phyloP scores from a whole-genome alignment of 2,329 filamentous ascomycete species.

The Sarocladium oryzae region DNA sequence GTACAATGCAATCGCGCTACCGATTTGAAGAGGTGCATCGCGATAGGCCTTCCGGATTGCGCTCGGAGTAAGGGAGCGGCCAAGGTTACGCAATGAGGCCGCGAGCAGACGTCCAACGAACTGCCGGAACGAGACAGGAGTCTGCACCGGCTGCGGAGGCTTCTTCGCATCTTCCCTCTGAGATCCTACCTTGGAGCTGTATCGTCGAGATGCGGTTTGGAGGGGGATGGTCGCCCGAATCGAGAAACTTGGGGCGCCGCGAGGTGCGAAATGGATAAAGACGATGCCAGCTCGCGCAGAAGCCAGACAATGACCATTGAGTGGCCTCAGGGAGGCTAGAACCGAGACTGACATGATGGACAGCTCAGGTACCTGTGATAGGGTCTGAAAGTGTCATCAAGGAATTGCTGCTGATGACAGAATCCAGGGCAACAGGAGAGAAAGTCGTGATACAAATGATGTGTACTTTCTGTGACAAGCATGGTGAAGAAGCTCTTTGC shows the following conservation, averaged over 20 bases:
- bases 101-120: constrained; percentile 23
- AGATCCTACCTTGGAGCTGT: constrained; percentile 10
- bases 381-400: not conserved
- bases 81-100: constrained; percentile 28
- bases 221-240: constrained; percentile 24
- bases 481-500: no score
- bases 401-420: not conserved
- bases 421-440: no score
- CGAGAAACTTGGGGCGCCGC: constrained; percentile 19
- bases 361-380: not conserved
- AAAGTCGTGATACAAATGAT: constrained; percentile 1
- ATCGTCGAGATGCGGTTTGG: constrained; percentile 11
- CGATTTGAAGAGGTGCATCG: constrained; percentile 24
- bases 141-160: constrained; percentile 15
- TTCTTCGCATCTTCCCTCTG: constrained; percentile 19
- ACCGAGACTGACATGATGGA: constrained; percentile 27
- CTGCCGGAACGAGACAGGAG: constrained; percentile 25
- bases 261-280: constrained; percentile 25
- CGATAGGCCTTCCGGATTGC: constrained; percentile 28
- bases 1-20: constrained; percentile 25
- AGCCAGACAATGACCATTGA: constrained; percentile 23
- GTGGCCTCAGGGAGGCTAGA: constrained; percentile 26
- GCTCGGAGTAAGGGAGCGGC: constrained; percentile 26
- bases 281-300: constrained; percentile 23
- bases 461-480: no score